Base-by-base conservation (phyloP, 2,329 filamentous ascomycete species). In the Clonostachys solani region DNA sequence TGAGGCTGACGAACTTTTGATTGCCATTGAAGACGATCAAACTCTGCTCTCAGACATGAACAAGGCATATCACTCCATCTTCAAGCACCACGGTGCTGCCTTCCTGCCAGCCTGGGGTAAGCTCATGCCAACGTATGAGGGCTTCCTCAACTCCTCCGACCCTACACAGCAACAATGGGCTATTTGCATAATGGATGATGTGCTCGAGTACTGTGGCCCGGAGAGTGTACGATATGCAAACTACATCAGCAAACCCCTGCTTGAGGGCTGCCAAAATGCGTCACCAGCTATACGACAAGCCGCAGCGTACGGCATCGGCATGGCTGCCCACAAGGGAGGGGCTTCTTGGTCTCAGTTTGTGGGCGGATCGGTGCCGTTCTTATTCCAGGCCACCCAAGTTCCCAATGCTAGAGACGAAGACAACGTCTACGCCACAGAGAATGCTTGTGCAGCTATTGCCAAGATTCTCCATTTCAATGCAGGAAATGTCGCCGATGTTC, bases 41-140 rank as follows among this genome's bases (percentile, higher is more conserved):
- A 96, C 91, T 18, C 78, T 99, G 16, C 79, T 99, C 40, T 96
- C 92, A 2, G 94, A 99, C 62, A 99, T 99, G 94, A 99, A 99
- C 81, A 99, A 99, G 76, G 92, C 94, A 1, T 99, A 95, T 80
- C 94, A 99, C 69, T 92, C 91, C 50, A 90, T 99, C 55, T 99
- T 99, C 79, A 97, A 97, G 76, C 92, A 96, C 71, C 91, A 96
- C 64, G 89, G 89, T 19, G 77, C 83, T 10, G 74, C 79, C 12
- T 99, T 99, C 76, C 77, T 99, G 46, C 86, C 84, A 6, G 77
- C 89, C 40, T 99, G 92, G 92, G 88, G 96, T 63, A 81, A 83
- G 46, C 77, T 99, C 19, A 83, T 96, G 65, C 74, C 79, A 12
- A 95, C 90, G 47, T 97, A 97, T 65, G 84, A 92, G 57, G 77